Percentiles rank a stretch among this genome's conserved stretches.
phyloP scores from a whole-genome alignment of 164 flowering plant species.

The Chimonanthus salicifolius region DNA sequence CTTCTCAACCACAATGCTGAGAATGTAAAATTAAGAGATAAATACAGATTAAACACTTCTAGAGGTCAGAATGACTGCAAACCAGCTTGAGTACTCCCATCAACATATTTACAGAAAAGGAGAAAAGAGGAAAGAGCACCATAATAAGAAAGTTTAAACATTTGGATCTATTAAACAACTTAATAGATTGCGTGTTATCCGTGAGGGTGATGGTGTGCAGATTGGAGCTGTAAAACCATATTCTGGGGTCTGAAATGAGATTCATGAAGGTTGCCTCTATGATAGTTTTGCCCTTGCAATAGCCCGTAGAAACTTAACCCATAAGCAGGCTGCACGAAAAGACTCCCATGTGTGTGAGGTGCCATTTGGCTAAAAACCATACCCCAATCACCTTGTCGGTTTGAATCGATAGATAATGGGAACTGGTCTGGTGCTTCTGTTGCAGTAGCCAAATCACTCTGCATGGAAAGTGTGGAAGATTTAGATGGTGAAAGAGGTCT shows the following conservation, averaged over 20 bases:
- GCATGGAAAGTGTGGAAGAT: constrained; percentile 27
- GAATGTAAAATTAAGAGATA: background rate
- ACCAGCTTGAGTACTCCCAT: constrained; percentile 6
- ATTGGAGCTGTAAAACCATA: constrained; percentile 25
- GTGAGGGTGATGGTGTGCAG: constrained; percentile 16
- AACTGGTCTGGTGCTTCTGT: constrained; percentile 20
- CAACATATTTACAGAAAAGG: constrained; percentile 33
- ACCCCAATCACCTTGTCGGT: constrained; percentile 30
- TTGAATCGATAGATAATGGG: constrained; percentile 39
- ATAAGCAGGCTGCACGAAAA: constrained; percentile 32
- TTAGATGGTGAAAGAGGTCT: constrained; percentile 34
- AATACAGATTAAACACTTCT: background rate
- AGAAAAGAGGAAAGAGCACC: constrained; percentile 13
- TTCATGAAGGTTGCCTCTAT: constrained; percentile 31
- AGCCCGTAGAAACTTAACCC: constrained; percentile 38
- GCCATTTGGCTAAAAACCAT: constrained; percentile 31
- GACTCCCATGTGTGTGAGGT: constrained; percentile 20
- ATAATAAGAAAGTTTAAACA: constrained; percentile 4
- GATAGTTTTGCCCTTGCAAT: constrained; percentile 32
- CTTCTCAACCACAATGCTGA: background rate
- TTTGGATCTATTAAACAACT: constrained; percentile 4
- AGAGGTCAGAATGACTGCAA: background rate
- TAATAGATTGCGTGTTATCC: constrained; percentile 20
- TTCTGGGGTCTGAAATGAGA: constrained; percentile 35
- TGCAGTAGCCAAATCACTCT: constrained; percentile 16